These are phyloP conservation scores for Alternaria postmessia DNA, from an alignment of 2,329 filamentous ascomycete species.

Conservation along the genomic window DNA sequence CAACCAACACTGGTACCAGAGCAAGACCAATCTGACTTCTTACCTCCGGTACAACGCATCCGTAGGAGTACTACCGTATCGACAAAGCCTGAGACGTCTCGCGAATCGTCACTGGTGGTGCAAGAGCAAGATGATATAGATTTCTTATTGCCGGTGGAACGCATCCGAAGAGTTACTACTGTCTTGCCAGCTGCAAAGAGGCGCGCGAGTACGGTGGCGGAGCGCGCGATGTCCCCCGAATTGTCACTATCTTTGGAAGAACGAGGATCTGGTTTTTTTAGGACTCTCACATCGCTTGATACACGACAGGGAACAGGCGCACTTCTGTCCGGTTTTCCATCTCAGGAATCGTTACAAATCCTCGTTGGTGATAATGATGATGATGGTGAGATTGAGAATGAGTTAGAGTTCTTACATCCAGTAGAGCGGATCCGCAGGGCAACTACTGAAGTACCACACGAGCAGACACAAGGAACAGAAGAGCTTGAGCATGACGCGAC, in stretches of 20 bases:
- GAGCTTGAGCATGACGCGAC: background rate
- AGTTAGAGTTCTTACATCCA: background rate
- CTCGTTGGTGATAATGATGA: background rate
- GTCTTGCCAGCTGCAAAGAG: background rate
- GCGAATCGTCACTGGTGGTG: background rate
- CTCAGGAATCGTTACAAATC: no score
- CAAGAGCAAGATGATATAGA: background rate
- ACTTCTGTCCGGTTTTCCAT: background rate
- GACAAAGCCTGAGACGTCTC: background rate
- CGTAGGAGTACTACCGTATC: background rate
- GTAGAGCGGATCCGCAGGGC: background rate
- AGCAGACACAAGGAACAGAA: background rate
- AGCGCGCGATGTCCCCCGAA: background rate
- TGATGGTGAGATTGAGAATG: background rate
- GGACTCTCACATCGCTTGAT: background rate
- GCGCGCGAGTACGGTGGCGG: background rate
- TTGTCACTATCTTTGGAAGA: background rate
- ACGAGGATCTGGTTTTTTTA: no score
- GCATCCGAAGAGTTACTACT: background rate
- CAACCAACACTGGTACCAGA: background rate
- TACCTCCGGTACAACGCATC: background rate
- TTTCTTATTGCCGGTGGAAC: background rate
- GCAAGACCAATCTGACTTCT: background rate
- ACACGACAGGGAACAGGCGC: background rate
- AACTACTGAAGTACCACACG: background rate